Evolutionary conservation across 148 eudicot genomes (phyloP), one percentile per base, ranked within the genome.

Genomic region (Rhododendron simsii): DNA sequence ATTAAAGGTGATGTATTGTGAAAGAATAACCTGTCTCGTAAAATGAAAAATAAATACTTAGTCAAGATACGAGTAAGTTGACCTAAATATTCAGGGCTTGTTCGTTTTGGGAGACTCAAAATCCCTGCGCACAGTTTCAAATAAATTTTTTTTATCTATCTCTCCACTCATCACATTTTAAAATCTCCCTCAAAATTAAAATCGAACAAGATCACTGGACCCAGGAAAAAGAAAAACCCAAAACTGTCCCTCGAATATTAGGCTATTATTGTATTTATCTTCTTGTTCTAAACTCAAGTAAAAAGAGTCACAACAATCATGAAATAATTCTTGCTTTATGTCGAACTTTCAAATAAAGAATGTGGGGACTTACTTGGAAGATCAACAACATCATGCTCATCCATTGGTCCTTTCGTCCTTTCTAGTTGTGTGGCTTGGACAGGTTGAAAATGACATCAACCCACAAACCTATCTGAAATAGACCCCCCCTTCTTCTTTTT

Each of bases 351-450:
- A 16, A 75, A 75, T 39, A 39, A 75, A 75, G 23, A 75, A 75
- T 75, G 79, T 75, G 79, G 79, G 79, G 48, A 75, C 79, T 75
- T 75, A 5, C 21, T 39, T 35, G 7, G 7, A 71, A 15, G 28
- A 33, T 75, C 79, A 75, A 75, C 79, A 39, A 75, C 26, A 75
- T 75, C 47, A 75, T 75, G 48, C 79, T 33, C 79, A 39, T 75
- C 79, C 20, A 74, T 75, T 75, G 37, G 79, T 75, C 48, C 79
- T 75, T 75, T 39, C 79, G 47, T 37, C 48, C 79, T 37, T 75
- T 39, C 79, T 37, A 18, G 47, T 75, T 75, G 79, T 75, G 79
- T 75, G 79, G 79, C 9, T 39, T 75, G 79, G 79, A 75, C 48
- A 75, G 79, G 44, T 35, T 75, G 79, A 75, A 75, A 75, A 18